Percentiles rank a stretch among this genome's conserved stretches.
phyloP scores from a whole-genome alignment of 352 stramenopile genomes.

The Globisporangium polare region DNA sequence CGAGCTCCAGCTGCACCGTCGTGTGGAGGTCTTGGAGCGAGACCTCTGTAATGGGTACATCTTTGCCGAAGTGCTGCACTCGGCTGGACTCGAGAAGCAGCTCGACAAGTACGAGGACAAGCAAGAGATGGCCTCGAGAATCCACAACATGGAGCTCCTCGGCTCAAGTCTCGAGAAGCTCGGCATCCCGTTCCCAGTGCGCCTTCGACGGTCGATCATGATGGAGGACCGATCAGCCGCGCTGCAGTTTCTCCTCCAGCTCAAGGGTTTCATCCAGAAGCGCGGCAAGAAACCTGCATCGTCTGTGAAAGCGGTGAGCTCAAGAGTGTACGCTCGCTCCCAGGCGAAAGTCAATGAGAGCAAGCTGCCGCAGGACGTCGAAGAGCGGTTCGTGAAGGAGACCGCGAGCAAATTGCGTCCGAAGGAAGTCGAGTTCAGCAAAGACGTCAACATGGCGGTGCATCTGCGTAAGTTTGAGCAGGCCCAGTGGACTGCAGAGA shows the following conservation, averaged over 20 bases:
- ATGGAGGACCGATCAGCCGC: constrained; percentile 58
- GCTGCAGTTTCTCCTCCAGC: constrained; percentile 52
- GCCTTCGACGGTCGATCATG: constrained; percentile 46
- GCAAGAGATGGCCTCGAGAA: constrained; percentile 28
- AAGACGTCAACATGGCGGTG: constrained; percentile 67
- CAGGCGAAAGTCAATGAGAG: background rate
- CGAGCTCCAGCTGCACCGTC: constrained; percentile 42
- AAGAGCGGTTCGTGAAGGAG: constrained; percentile 50
- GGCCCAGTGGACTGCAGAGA: constrained; percentile 51
- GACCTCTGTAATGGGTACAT: constrained; percentile 72
- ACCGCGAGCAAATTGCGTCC: constrained; percentile 40
- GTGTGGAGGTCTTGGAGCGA: constrained; percentile 46
- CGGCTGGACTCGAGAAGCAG: constrained; percentile 40
- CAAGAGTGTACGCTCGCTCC: constrained; percentile 5
- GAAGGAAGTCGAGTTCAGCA: constrained; percentile 43
- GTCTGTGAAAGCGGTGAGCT: constrained; percentile 3
- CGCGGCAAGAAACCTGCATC: constrained; percentile 16
- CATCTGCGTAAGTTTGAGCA: constrained; percentile 61
- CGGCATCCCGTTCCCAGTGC: constrained; percentile 38
- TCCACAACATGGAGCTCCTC: constrained; percentile 63
- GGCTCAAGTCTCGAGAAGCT: constrained; percentile 31
- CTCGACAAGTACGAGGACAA: constrained; percentile 46
- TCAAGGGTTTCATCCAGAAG: constrained; percentile 48
- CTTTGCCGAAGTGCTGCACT: constrained; percentile 54
- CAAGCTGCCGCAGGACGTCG: constrained; percentile 31